phyloP scores from a whole-genome alignment of 2,329 filamentous ascomycete species.

The Alternaria sp. region DNA sequence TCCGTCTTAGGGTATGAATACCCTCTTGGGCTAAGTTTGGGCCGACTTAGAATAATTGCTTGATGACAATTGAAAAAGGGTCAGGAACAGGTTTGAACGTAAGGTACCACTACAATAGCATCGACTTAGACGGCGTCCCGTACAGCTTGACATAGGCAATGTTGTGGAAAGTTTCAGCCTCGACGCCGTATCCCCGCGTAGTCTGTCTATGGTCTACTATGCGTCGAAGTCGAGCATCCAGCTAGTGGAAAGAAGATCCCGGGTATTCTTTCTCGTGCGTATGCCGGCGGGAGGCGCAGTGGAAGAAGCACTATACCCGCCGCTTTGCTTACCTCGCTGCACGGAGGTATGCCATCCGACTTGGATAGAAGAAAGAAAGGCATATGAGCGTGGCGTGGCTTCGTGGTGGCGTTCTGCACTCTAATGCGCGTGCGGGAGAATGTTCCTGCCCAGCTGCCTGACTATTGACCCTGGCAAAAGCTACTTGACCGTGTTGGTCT shows the following conservation, averaged over 20 bases:
- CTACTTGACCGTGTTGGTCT: constrained; percentile 5
- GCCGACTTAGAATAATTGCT: constrained; percentile 16
- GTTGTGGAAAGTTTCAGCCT: background rate
- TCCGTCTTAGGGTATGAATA: constrained; percentile 14
- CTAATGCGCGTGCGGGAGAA: constrained; percentile 24
- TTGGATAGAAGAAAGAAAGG: background rate
- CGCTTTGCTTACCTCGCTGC: background rate
- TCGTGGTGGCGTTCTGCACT: constrained; percentile 4
- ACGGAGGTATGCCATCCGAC: background rate
- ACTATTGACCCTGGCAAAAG: background rate
- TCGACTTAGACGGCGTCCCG: constrained; percentile 4
- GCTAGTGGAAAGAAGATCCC: constrained; percentile 1
- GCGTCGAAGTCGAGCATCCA: background rate
- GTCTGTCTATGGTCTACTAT: background rate
- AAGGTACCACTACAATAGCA: constrained; percentile 4
- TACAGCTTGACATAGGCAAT: background rate
- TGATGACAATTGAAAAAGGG: constrained; percentile 2
- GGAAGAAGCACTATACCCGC: background rate
- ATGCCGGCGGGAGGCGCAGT: constrained; percentile 5
- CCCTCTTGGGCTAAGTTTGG: constrained; percentile 19
- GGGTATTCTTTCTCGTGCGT: constrained; percentile 7
- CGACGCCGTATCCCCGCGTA: background rate
- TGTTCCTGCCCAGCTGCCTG: constrained; percentile 18
- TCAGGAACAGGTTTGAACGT: background rate
- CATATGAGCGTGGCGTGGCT: constrained; percentile 1